A percentile compares a stretch with the other conserved stretches of the same genome.
Evolutionary conservation across 2,329 filamentous ascomycete genomes (phyloP).

Genomic region (Hypoxylon sp.): DNA sequence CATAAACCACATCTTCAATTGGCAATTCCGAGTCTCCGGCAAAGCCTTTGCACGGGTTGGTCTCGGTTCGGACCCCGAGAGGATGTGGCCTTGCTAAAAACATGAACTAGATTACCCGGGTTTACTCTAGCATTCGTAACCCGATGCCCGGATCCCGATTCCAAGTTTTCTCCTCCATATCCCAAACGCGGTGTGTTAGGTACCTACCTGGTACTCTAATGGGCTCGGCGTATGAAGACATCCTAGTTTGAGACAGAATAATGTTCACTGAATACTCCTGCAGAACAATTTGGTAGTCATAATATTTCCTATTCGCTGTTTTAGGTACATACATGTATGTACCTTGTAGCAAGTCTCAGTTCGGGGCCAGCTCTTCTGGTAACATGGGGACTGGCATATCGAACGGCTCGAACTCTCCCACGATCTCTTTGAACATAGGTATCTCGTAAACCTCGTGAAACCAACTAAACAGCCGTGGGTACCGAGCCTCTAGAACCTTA

Average conservation of each 20-base stretch:
- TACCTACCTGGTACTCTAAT: background rate
- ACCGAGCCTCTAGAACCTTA: slow-evolving; percentile 13
- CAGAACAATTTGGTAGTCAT: background rate
- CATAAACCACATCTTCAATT: background rate
- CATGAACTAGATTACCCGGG: background rate
- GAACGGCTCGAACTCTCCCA: slow-evolving; percentile 3
- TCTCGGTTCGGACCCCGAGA: background rate
- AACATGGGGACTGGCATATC: background rate
- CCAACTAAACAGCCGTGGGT: slow-evolving; percentile 26
- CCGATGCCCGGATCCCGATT: background rate
- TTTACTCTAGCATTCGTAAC: background rate
- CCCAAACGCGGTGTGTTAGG: background rate
- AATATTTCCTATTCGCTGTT: background rate
- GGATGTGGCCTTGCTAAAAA: background rate
- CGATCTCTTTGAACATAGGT: slow-evolving; percentile 26
- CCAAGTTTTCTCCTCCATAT: background rate
- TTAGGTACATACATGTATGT: background rate
- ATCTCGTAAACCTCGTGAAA: slow-evolving; percentile 27
- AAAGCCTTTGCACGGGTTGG: background rate
- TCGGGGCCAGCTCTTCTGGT: background rate
- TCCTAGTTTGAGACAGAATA: background rate
- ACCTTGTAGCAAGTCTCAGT: background rate
- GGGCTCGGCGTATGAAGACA: background rate
- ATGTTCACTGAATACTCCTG: background rate
- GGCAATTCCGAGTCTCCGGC: background rate